Evolutionary conservation across 2,329 filamentous ascomycete genomes (phyloP).

Genomic region (Pseudopyricularia javanii): DNA sequence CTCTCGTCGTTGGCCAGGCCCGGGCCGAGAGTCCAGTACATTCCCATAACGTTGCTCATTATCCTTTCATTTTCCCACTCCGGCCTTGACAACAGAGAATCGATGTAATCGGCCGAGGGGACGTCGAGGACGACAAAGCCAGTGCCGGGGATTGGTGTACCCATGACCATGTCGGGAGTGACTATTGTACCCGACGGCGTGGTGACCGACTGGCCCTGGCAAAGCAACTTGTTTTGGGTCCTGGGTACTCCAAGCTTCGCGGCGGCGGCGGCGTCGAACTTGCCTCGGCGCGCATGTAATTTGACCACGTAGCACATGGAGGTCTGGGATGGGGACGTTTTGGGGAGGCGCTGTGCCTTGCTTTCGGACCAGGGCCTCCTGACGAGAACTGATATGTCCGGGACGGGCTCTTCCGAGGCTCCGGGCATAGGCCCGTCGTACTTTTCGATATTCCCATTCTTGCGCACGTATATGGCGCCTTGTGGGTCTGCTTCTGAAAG

Average conservation of each 20-base stretch:
- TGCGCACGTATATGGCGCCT: constrained; percentile 55
- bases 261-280: constrained; percentile 60
- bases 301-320: constrained; percentile 82
- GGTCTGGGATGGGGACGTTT: constrained; percentile 49
- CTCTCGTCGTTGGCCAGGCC: constrained; percentile 50
- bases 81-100: constrained; percentile 52
- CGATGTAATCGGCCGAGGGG: constrained; percentile 57
- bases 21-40: constrained; percentile 74
- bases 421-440: constrained; percentile 60
- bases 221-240: constrained; percentile 45
- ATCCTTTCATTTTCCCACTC: constrained; percentile 52
- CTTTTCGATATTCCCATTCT: constrained; percentile 49
- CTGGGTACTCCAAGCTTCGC: constrained; percentile 49
- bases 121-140: constrained; percentile 75
- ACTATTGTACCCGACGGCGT: constrained; percentile 55
- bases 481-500: constrained; percentile 56
- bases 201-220: constrained; percentile 49
- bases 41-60: constrained; percentile 52
- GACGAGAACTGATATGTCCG: constrained; percentile 59
- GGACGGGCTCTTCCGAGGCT: constrained; percentile 23
- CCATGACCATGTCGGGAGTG: constrained; percentile 80
- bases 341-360: constrained; percentile 51
- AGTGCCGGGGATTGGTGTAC: constrained; percentile 48
- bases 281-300: constrained; percentile 63
- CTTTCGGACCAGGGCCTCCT: constrained; percentile 71